Conservation (phyloP, 148 eudicot genomes). For the Linanthus parryae region DNA sequence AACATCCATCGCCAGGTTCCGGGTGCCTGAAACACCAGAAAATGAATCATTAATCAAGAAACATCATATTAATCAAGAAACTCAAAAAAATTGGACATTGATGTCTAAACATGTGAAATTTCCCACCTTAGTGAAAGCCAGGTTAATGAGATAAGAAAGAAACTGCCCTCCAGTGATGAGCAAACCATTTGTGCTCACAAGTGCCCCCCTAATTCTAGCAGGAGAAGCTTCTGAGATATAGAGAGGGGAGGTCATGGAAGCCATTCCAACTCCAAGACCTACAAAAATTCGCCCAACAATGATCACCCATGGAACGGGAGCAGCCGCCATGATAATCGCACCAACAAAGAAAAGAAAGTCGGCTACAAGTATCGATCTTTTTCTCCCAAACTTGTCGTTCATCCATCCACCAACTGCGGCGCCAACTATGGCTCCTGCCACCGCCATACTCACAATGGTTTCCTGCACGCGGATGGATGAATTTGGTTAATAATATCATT, state of each 20-base stretch:
- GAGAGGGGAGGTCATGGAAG: slow-evolving; percentile 77
- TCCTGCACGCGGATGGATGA: slow-evolving; percentile 25
- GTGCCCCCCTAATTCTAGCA: slow-evolving; percentile 60
- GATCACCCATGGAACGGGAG: slow-evolving; percentile 53
- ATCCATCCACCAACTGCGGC: slow-evolving; percentile 63
- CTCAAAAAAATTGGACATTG: not conserved
- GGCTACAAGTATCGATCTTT: slow-evolving; percentile 48
- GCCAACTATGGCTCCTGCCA: slow-evolving; percentile 70
- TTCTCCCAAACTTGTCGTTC: slow-evolving; percentile 54
- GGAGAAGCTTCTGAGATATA: slow-evolving; percentile 84
- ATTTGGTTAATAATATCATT: not conserved
- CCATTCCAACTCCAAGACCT: slow-evolving; percentile 84
- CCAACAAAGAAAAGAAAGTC: slow-evolving; percentile 58
- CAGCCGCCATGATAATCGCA: slow-evolving; percentile 50
- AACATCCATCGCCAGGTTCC: slow-evolving; percentile 94
- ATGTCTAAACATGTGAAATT: not conserved
- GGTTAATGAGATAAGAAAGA: slow-evolving; percentile 52
- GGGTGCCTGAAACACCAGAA: slow-evolving; percentile 22
- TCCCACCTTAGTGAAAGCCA: slow-evolving; percentile 51
- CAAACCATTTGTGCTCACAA: slow-evolving; percentile 67
- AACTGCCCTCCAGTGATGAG: slow-evolving; percentile 68
- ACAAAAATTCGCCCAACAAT: slow-evolving; percentile 58
- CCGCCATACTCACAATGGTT: slow-evolving; percentile 75
- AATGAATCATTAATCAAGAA: not conserved
- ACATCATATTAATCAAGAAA: not conserved